Base-by-base conservation (phyloP, 2,329 filamentous ascomycete species). In the Talaromyces albobiverticillius region DNA sequence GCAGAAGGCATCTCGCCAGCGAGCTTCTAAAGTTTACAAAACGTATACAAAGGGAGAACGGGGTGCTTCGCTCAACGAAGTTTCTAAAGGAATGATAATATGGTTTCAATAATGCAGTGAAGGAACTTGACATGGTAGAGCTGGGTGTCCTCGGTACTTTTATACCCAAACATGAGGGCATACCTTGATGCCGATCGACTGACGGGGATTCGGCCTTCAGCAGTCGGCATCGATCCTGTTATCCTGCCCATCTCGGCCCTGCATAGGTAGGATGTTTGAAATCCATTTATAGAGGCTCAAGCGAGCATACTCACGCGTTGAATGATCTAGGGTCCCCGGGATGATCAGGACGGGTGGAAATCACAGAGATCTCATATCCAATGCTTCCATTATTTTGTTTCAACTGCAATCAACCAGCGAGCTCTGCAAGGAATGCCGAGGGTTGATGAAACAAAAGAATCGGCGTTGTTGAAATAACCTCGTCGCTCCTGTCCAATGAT, bases 1-100 rank as follows among this genome's bases (percentile, higher is more conserved):
- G 41, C 26, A 22, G n/a, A 51, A 31, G 42, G 41, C 53, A 55
- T 55, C 46, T 55, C 36, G 48, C 47, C 26, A 32, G 41, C 11
- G 10, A 18, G 34, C 13, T 26, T 32, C 31, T 25, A 10, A 23
- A 16, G 25, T 20, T 20, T 16, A 13, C 16, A 41, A 42, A 42
- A 25, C 11, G 10, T 16, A 41, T 36, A 29, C 9, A 13, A 42
- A 20, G 26, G 8, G 10, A 50, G 16, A 42, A n/a, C 26, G 5
- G 14, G 16, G 14, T 40, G 47, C 46, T n/a, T 40, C 38, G 46
- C 3, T 49, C 32, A 34, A 49, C 34, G 38, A 49, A 49, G 46
- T 25, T 42, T 22, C 20, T 4, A 18, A 42, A 23, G 26, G 18
- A 40, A 40, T 9, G 16, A 40, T 7, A n/a, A 36, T n/a, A 34